Base-by-base conservation (phyloP, 2,329 filamentous ascomycete genomes). In the Tolypocladium inflatum region DNA sequence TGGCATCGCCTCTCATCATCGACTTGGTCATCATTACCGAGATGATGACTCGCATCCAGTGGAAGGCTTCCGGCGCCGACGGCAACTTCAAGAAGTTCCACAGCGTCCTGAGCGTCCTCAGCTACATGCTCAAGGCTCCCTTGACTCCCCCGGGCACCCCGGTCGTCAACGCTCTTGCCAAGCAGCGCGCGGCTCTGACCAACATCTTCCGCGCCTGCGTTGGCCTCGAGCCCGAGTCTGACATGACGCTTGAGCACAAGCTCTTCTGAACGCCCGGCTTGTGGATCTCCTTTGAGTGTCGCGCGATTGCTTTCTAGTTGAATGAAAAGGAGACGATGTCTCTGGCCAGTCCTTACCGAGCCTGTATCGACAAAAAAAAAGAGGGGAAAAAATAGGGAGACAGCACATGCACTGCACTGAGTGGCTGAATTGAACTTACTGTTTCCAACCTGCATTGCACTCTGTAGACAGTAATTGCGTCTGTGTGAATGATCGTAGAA, bases 161-260 rank as follows among this genome's bases (percentile, higher is more conserved):
- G 4, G 94, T 99, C 60, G 84, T 99, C 78, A 99, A 99, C 70
- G 85, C 94, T 59, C 83, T 99, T 64, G 91, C 88, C 70, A 99
- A 99, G 84, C 94, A 99, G 82, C 91, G 94, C 65, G 88, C 86
- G 64, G 92, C 92, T 50, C 76, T 99, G 73, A 94, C 90, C 75
- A 99, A 99, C 81, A 97, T 99, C 77, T 96, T 99, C 87, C 91
- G 93, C 70, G 94, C 94, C 64, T 97, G 93, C 70, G 88, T 99
- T 68, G 94, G 94, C 64, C 84, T 99, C 60, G 90, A 97, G 82
- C 94, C 94, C 19, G 94, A 99, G 83, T 94, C 88, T 59, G 94
- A 99, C 74, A 99, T 99, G 94, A 97, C 92, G 45, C 84, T 97
- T 56, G 94, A 99, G 83, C 93, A 97, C 81, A 99, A 97, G 86